phyloP scores from a whole-genome alignment of 2,329 filamentous ascomycete genomes.

The Microsporum ferrugineum region DNA sequence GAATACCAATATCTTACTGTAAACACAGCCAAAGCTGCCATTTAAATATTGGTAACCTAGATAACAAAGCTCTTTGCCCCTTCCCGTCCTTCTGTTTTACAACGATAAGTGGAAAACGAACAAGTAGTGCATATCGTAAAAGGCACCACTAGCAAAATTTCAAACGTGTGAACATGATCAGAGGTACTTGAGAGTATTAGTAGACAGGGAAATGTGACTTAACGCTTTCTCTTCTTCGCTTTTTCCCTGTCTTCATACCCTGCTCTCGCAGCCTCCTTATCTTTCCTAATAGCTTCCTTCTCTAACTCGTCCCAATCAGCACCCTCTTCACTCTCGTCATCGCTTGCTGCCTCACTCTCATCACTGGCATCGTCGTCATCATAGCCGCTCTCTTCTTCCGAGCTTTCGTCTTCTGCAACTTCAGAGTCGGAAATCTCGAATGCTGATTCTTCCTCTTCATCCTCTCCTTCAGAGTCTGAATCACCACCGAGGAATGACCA shows the following conservation, averaged over 20 bases:
- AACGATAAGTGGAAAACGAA: neutral
- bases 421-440: conserved; percentile 88
- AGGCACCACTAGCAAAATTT: too few relatives aligned
- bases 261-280: conserved; percentile 38
- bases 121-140: neutral
- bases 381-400: conserved; percentile 78
- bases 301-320: conserved; percentile 95
- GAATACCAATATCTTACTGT: neutral
- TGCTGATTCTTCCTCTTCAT: conserved; percentile 76
- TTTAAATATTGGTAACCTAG: neutral
- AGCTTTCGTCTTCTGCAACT: conserved; percentile 59
- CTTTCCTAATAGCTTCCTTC: conserved; percentile 62
- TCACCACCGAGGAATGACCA: conserved; percentile 88
- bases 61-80: neutral
- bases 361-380: conserved; percentile 88
- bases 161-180: neutral
- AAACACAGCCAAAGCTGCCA: neutral
- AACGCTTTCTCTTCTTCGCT: conserved; percentile 64
- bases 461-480: conserved; percentile 70
- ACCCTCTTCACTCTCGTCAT: conserved; percentile 56
- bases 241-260: conserved; percentile 44
- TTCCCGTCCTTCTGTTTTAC: neutral
- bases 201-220: neutral
- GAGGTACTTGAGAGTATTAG: too few relatives aligned
- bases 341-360: conserved; percentile 52